These are phyloP conservation scores for Syncephalastrum monosporum DNA, from an alignment of 371 early-diverging fungal genomes.

Conservation along the genomic window DNA sequence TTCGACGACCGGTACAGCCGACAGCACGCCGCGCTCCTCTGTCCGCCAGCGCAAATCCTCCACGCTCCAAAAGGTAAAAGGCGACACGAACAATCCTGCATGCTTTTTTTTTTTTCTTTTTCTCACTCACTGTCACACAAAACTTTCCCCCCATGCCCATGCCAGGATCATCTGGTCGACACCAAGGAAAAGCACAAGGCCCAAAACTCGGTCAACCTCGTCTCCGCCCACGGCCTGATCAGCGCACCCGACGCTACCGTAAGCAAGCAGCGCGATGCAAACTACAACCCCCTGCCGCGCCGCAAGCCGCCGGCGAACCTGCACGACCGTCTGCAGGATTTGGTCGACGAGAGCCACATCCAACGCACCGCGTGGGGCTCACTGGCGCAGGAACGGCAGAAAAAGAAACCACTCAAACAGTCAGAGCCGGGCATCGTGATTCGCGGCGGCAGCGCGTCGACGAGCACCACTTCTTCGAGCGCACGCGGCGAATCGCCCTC, in stretches of 20 bases:
- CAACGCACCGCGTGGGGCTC: not conserved
- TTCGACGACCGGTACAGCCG: not conserved
- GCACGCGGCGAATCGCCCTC: conserved; percentile 12
- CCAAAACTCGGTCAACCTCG: conserved; percentile 15
- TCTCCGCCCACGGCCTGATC: conserved; percentile 20
- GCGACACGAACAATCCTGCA: too few species aligned
- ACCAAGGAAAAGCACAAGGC: conserved; percentile 19
- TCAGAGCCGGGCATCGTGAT: conserved; percentile 5
- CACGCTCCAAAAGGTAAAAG: too few species aligned
- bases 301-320: conserved; percentile 12
- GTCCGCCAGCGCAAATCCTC: too few species aligned
- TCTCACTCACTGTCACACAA: too few species aligned
- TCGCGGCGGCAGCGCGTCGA: conserved; percentile 20
- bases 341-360: conserved; percentile 14
- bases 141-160: not conserved
- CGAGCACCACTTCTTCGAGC: conserved; percentile 11
- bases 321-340: conserved; percentile 22
- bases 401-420: not conserved
- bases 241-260: conserved; percentile 15
- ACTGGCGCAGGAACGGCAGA: conserved; percentile 2
- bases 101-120: too few species aligned
- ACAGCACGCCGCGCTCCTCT: too few species aligned
- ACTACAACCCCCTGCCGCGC: conserved; percentile 3
- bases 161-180: conserved; percentile 21
- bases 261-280: not conserved